Conservation (phyloP, 352 stramenopile genomes). For the Albugo candida region DNA sequence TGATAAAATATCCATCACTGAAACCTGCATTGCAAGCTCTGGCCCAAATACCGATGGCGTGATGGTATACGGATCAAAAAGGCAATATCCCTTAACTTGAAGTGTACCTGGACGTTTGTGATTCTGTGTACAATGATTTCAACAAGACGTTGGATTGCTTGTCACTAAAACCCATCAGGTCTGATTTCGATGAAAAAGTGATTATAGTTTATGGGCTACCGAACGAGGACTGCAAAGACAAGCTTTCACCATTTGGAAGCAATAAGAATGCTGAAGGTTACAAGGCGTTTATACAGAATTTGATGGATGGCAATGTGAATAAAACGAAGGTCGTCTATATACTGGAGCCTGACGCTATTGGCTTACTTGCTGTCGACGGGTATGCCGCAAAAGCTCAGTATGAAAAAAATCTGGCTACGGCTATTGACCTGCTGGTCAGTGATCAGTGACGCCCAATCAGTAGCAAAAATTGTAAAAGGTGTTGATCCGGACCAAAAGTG, state of each 20-base stretch:
- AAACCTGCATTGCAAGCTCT: slow-evolving; percentile 16
- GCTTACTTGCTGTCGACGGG: slow-evolving; percentile 19
- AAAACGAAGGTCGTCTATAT: slow-evolving; percentile 40
- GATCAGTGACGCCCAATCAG: slow-evolving; percentile 18
- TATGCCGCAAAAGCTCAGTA: slow-evolving; percentile 25
- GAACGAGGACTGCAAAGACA: slow-evolving; percentile 37
- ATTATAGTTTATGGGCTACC: slow-evolving; percentile 47
- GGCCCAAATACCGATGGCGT: slow-evolving; percentile 20
- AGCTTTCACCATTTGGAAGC: slow-evolving; percentile 19
- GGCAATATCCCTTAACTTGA: slow-evolving; percentile 9
- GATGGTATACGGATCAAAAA: slow-evolving; percentile 50
- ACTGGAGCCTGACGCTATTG: slow-evolving; percentile 39
- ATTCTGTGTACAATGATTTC: too few species aligned
- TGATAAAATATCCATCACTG: slow-evolving; percentile 21
- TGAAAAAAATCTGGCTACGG: slow-evolving; percentile 25
- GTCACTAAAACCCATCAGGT: too few species aligned
- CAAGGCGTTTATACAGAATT: slow-evolving; percentile 18
- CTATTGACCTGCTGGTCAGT: slow-evolving; percentile 36
- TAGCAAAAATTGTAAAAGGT: slow-evolving; percentile 24
- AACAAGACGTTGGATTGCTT: too few species aligned
- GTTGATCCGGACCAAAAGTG: slow-evolving; percentile 17
- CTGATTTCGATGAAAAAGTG: too few species aligned
- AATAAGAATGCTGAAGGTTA: slow-evolving; percentile 23
- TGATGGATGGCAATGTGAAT: slow-evolving; percentile 18
- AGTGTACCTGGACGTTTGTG: slow-evolving; percentile 1